Conservation (phyloP, 202 grass and related monocot species). For the Carex sylvatica region DNA sequence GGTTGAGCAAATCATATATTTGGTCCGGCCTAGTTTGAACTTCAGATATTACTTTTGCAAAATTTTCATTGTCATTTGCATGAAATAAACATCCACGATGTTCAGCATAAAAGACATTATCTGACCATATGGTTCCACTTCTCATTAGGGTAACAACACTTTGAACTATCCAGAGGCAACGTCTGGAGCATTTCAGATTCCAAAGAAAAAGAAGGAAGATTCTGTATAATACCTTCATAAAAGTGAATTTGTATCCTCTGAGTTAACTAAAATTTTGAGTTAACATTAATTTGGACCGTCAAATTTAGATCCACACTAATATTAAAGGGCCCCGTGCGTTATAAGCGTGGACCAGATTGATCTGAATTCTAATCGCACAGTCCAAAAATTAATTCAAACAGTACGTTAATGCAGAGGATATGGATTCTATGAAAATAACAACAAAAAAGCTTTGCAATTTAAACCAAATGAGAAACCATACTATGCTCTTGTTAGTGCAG, state of each 20-base stretch:
- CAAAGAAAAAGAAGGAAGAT: no score
- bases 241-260: no score
- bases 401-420: no score
- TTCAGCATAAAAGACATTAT: conserved; percentile 45
- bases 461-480: conserved; percentile 5
- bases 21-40: conserved; percentile 60
- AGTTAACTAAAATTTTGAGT: no score
- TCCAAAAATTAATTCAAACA: no score
- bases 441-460: neutral
- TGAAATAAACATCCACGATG: conserved; percentile 37
- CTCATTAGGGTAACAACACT: conserved; percentile 41
- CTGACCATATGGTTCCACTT: conserved; percentile 64
- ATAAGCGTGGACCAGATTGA: no score
- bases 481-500: conserved; percentile 79
- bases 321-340: no score
- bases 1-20: conserved; percentile 58
- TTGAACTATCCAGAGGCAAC: conserved; percentile 74
- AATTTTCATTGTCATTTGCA: conserved; percentile 37
- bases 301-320: no score
- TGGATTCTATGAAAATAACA: neutral
- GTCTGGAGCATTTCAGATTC: conserved; percentile 26
- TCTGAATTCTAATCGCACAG: no score
- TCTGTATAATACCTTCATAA: neutral
- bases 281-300: no score
- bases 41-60: conserved; percentile 49